Conservation (phyloP, 2,329 filamentous ascomycete species). For the Mycosphaerelloides madeirae region DNA sequence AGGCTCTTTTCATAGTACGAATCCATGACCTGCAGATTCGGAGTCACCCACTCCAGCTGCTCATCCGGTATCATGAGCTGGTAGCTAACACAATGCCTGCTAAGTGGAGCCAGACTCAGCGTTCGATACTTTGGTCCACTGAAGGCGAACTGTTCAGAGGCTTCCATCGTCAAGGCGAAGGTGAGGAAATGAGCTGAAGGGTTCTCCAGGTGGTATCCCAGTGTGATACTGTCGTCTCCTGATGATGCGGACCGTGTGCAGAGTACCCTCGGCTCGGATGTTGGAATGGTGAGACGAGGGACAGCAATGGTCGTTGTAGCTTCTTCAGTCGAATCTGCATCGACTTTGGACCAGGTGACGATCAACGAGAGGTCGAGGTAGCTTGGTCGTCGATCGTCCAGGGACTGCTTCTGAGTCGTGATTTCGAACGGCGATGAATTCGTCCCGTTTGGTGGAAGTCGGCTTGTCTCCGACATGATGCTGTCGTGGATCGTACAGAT, state of each 20-base stretch:
- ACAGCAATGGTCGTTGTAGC: constrained; percentile 64
- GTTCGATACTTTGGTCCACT: constrained; percentile 78
- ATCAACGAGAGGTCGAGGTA: constrained; percentile 69
- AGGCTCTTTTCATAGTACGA: constrained; percentile 91
- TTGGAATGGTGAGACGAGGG: constrained; percentile 74
- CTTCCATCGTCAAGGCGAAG: constrained; percentile 88
- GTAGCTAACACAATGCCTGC: constrained; percentile 68
- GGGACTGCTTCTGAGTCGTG: constrained; percentile 66
- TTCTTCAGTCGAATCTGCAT: constrained; percentile 27
- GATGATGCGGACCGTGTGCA: constrained; percentile 36
- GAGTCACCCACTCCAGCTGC: constrained; percentile 57
- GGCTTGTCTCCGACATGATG: constrained; percentile 6
- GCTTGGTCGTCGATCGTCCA: constrained; percentile 77
- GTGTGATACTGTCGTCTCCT: constrained; percentile 29
- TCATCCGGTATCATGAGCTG: constrained; percentile 61
- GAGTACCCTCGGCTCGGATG: constrained; percentile 81
- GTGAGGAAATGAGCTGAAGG: constrained; percentile 91
- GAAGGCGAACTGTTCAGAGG: constrained; percentile 88
- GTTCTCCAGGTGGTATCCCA: constrained; percentile 78
- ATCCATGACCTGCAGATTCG: constrained; percentile 73
- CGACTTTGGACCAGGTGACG: constrained; percentile 69
- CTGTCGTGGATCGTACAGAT: constrained; percentile 44
- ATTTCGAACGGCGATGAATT: constrained; percentile 40
- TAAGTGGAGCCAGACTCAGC: constrained; percentile 76
- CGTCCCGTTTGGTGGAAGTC: constrained; percentile 13